Evolutionary conservation across 805 yeast genomes (phyloP).

Genomic region (Clavispora fructus): DNA sequence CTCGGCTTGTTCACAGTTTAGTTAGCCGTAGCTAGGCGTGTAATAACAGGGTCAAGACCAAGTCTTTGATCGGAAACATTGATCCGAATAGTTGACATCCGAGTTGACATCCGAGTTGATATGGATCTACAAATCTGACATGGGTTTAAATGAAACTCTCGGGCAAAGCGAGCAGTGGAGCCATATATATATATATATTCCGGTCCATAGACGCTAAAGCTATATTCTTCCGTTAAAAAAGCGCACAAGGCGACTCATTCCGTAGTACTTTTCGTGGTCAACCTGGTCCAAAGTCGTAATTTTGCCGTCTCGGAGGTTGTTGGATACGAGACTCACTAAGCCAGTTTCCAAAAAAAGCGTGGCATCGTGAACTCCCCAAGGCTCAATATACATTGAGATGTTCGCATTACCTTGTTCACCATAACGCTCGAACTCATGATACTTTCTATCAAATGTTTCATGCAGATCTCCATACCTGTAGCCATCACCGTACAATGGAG

Average conservation of each 20-base stretch:
- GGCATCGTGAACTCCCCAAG: slow-evolving; percentile 16
- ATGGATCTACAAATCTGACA: too few species aligned
- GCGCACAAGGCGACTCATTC: slow-evolving; percentile 7
- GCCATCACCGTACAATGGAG: slow-evolving; percentile 17
- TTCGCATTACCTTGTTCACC: slow-evolving; percentile 17
- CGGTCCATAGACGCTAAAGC: too few species aligned
- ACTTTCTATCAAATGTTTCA: slow-evolving; percentile 11
- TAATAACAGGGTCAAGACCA: too few species aligned
- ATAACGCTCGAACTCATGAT: slow-evolving; percentile 18
- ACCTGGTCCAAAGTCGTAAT: slow-evolving; percentile 7
- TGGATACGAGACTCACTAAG: slow-evolving; percentile 2
- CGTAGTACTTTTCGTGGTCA: slow-evolving; percentile 9
- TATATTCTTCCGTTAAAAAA: slow-evolving; percentile 11
- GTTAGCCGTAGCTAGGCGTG: too few species aligned
- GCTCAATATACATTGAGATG: slow-evolving; percentile 13
- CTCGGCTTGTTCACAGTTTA: too few species aligned
- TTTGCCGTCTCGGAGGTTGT: slow-evolving; percentile 4
- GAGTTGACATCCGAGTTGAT: too few species aligned
- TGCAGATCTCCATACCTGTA: slow-evolving; percentile 24
- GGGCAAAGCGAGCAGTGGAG: too few species aligned
- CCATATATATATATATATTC: too few species aligned
- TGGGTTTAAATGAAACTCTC: too few species aligned
- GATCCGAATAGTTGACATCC: too few species aligned
- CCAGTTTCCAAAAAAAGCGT: slow-evolving; percentile 13
- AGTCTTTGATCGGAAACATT: too few species aligned